Percentiles rank a stretch among this genome's conserved stretches.
These are phyloP conservation scores for Paraphaeosphaeria sporulosa DNA, from an alignment of 2,329 filamentous ascomycete species.

Conservation along the genomic window DNA sequence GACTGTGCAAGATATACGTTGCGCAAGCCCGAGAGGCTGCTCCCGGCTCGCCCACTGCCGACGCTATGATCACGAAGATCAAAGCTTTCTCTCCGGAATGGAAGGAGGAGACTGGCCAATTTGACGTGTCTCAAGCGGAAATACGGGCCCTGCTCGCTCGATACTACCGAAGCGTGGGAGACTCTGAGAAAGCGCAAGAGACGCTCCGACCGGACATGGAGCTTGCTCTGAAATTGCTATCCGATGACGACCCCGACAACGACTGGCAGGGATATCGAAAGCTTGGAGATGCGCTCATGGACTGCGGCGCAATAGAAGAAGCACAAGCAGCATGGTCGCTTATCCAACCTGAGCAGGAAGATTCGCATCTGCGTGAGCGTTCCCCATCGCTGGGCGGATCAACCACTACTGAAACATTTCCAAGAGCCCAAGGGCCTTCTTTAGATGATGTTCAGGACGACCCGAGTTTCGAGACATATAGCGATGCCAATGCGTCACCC, in stretches of 20 bases:
- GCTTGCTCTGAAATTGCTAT: conserved; percentile 1
- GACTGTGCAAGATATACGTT: neutral
- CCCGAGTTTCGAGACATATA: no score
- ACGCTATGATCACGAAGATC: neutral
- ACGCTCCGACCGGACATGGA: neutral
- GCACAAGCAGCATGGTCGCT: conserved; percentile 1
- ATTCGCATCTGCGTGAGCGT: neutral
- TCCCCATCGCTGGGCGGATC: no score
- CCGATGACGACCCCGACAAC: neutral
- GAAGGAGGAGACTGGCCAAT: no score
- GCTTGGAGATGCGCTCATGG: conserved; percentile 4
- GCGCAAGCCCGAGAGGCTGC: conserved; percentile 4
- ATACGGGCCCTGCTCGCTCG: no score
- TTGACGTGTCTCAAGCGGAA: no score
- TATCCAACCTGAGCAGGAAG: neutral
- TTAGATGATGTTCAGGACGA: no score
- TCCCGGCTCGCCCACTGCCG: neutral
- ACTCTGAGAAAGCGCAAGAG: neutral
- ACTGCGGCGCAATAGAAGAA: neutral
- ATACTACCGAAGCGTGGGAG: neutral
- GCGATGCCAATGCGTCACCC: no score
- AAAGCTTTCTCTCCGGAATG: neutral
- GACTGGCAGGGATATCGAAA: conserved; percentile 6
- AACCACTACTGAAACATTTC: no score
- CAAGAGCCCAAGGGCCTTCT: no score